Evolutionary conservation across 1,284 basidiomycete species (phyloP).

Genomic region (Papiliotrema nemorosa): DNA sequence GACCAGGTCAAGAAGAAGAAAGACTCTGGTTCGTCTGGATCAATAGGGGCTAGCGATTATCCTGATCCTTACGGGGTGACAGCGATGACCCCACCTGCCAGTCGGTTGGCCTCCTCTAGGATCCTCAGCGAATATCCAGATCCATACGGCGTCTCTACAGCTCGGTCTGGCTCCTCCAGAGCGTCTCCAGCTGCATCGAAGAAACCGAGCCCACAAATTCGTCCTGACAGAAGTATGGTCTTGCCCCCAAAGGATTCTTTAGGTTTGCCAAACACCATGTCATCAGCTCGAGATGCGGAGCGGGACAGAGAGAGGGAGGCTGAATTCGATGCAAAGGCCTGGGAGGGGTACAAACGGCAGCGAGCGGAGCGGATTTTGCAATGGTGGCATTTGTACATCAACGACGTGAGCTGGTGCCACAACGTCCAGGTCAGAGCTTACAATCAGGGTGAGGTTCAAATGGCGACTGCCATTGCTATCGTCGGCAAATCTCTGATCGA

Average conservation of each 20-base stretch:
- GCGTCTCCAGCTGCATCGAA: slow-evolving; percentile 13
- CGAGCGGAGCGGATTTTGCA: slow-evolving; percentile 21
- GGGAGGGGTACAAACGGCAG: slow-evolving; percentile 21
- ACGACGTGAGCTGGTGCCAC: slow-evolving; percentile 32
- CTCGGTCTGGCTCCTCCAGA: slow-evolving; percentile 8
- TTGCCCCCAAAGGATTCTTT: background rate
- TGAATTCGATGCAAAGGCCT: slow-evolving; percentile 1
- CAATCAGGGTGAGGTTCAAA: slow-evolving; percentile 40
- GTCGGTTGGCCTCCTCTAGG: background rate
- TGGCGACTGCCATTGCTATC: slow-evolving; percentile 32
- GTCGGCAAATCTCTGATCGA: slow-evolving; percentile 23
- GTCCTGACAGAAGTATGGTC: background rate
- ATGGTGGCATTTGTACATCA: slow-evolving; percentile 40
- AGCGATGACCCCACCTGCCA: background rate
- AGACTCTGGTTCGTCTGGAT: slow-evolving; percentile 2
- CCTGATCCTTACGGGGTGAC: slow-evolving; percentile 10
- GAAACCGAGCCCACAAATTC: slow-evolving; percentile 4
- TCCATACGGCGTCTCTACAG: slow-evolving; percentile 27
- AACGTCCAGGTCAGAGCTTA: background rate
- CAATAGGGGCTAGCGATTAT: slow-evolving; percentile 5
- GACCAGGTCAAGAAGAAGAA: background rate
- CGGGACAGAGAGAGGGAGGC: background rate
- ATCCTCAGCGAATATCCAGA: slow-evolving; percentile 22
- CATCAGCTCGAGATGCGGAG: too few relatives aligned
- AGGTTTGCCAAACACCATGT: background rate